Base-by-base conservation (phyloP, 2,329 filamentous ascomycete species). In the Fusarium lyarnte region DNA sequence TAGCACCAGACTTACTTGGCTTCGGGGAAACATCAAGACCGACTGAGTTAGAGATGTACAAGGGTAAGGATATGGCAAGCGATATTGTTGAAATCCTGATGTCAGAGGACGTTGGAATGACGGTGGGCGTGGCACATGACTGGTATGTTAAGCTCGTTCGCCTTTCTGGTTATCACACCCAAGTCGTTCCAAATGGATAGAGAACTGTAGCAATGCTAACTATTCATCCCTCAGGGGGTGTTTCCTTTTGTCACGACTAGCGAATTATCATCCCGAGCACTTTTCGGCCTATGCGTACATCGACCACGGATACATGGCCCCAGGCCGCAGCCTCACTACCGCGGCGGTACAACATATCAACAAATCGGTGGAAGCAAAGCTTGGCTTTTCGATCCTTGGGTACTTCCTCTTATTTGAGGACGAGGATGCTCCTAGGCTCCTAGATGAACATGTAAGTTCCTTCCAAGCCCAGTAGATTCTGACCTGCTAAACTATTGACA, bases 131-230 rank as follows among this genome's bases (percentile, higher is more conserved):
- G 4, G 45, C 45, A 29, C 45, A 47, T 29, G 45, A 47, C 3
- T 47, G 45, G 45, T 47, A 47, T 17, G 45, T n/a, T 6, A 8
- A n/a, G 27, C 2, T 29, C 13, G 1, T 12, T 29, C 10, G 0
- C 19, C 3, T n/a, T 8, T 16, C 9, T 47, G 13, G 7, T 1
- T 2, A 2, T n/a, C 4, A 8, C 1, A 0, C 10, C 4, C 4
- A n/a, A 47, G 13, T 0, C 1, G 13, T 6, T 47, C 45, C 11
- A 2, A 6, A 12, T 6, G 13, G 2, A 2, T 0, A 12, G 13
- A 29, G 1, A 2, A 29, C 0, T 29, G 2, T 29, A 6, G 12
- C 6, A 19, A 29, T 29, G 6, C 27, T 47, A 2, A 47, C 4
- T 1, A 2, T 11, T 29, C 1, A 29, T 29, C 3, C 3, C n/a